Base-by-base conservation (phyloP, 495 filamentous ascomycete genomes). In the Hypoxylon perforatum region DNA sequence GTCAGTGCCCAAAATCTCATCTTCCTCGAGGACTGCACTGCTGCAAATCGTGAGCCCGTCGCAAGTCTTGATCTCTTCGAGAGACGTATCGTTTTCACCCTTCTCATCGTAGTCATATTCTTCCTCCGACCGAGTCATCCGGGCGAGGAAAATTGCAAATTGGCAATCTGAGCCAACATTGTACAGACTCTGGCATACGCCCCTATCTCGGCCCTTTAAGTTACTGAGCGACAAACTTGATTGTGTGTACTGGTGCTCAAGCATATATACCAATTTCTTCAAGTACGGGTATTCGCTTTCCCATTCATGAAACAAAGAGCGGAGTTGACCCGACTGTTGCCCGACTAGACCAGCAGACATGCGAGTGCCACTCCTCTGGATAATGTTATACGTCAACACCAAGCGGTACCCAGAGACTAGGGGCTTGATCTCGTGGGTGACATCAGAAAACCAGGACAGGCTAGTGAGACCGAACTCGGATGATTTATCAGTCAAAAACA, bases 301-400 rank as follows among this genome's bases (percentile, higher is more conserved):
- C 61, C 61, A 69, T 7, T 49, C 15, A 55, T 35, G 8, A 17
- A 61, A 4, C 49, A 52, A 12, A 41, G 49, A 9, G 25, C 36
- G 14, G 19, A 53, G 36, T 25, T 38, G 23, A 47, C 23, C 21
- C 52, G 53, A 36, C 52, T 66, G 35, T 23, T 47, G 15, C n/a
- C 45, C 70, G 61, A 83, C 54, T 19, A 49, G 18, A 9, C 19
- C 58, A 57, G 49, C 61, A 55, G 52, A 72, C 39, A 28, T 56
- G 10, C 65, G 65, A 45, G 23, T 49, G 11, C 45, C 55, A 9
- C 25, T 52, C 15, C 36, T 57, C 36, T 82, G 73, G 7, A 82
- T 75, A 22, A 88, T 73, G 56, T 86, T 88, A 61, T 86, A 87
- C 0, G 78, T 82, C 18, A 86, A 63, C 8, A 84, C 83, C 12